Base-by-base conservation (phyloP, 78 protist genomes). In the Dictyostelium brefeldianum region DNA sequence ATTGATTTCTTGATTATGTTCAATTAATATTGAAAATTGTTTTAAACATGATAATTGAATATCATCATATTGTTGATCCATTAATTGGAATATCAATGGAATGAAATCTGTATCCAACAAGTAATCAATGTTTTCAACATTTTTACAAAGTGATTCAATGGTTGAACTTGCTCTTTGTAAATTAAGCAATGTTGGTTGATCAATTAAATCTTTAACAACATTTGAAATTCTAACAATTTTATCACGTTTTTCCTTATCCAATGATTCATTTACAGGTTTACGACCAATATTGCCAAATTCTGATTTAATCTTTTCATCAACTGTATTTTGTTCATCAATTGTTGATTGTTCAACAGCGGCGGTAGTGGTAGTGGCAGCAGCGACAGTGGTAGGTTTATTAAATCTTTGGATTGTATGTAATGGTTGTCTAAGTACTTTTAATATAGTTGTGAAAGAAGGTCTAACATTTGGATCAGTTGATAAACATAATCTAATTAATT, bases 361-460 rank as follows among this genome's bases (percentile, higher is more conserved):
- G 14, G 48, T 51, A 43, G 36, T n/a, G 5, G 71, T 51, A 57
- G 22, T 36, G n/a, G n/a, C n/a, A n/a, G n/a, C n/a, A n/a, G n/a
- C n/a, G n/a, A n/a, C n/a, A n/a, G 48, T n/a, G 11, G 54, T 2
- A 31, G 93, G 93, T 51, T 87, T 87, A 12, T 46, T 53, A 25
- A 31, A 87, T 43, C 84, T 53, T 36, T 77, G 84, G 3, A 87
- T n/a, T 17, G 93, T 87, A 31, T 87, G 93, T 47, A 87, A 62
- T 65, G 93, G 93, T 65, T 87, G 93, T 62, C 93, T 80, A 4
- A 87, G 20, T 4, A 87, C 53, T 31, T 87, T 87, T 29, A 87
- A 50, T 7, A 87, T 87, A 10, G 93, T 87, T 43, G 50, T 56
- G 78, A 87, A 87, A 5, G 93, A 64, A 31, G 93, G 93, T 62